Evolutionary conservation across 2,329 filamentous ascomycete genomes (phyloP), one percentile per base, ranked within the genome.

Genomic region (Fusarium illudens): DNA sequence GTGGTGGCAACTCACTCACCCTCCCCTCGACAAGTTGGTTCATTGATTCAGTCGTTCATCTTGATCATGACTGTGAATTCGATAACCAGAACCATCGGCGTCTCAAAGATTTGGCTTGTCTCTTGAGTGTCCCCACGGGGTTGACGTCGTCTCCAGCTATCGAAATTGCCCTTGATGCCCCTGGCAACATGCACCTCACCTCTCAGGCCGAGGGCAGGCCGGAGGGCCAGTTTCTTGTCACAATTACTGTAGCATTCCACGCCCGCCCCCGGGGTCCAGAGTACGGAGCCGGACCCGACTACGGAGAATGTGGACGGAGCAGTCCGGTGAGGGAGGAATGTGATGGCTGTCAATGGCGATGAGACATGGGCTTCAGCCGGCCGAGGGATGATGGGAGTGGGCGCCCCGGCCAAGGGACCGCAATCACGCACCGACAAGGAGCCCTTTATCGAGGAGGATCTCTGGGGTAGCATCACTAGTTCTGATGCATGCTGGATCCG

Each of bases 271-370:
- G 60, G 42, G 62, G 57, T 51, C 54, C 19, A 25, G 29, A 46
- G 27, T 51, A 71, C 71, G 69, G 69, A 72, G 52, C 60, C 69
- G 69, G 67, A 30, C 57, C 67, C 71, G 61, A 55, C 13, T 29
- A 60, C 60, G 62, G 70, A 73, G 71, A 71, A 70, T 73, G 71
- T 67, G 58, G 60, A 66, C 61, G 69, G 65, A 52, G 58, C 49
- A 64, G 54, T 58, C 50, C 54, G 66, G 50, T 12, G 39, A 29
- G 51, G 29, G 42, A 71, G 71, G 71, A 73, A 73, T 73, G 65
- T 72, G 71, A 69, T 50, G 48, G 55, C 19, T 63, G n/a, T 36
- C 20, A 49, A 54, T 44, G 49, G 58, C 58, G 42, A 62, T 72
- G 67, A 68, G 58, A 68, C 67, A 68, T 50, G 33, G 22, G 54